Evolutionary conservation across 306 rosid genomes (phyloP), one percentile per base, ranked within the genome.

Genomic region (Cicer chorassanicum): DNA sequence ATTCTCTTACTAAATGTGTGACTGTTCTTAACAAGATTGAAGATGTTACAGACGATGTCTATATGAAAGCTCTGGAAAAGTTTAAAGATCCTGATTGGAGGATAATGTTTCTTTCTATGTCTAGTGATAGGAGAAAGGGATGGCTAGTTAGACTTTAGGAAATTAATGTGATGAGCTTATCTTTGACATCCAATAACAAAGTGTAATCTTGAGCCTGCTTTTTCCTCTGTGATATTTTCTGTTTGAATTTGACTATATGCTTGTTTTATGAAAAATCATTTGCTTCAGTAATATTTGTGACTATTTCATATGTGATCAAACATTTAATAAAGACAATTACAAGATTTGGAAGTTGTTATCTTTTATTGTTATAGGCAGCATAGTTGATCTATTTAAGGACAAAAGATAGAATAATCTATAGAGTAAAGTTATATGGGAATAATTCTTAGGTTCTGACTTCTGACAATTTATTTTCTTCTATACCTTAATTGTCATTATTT

Each of bases 401-500:
- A 19, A 19, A 19, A 19, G 21, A 19, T 19, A 19, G 21, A 19
- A 19, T 19, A 19, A 19, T 19, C 21, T 19, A 19, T 19, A 19
- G 21, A 19, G 21, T 19, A 1, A 19, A 19, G 21, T 19, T 19
- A 19, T 19, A 19, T 19, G 21, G 21, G 21, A 19, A 19, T 19
- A 19, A 53, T 16, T 53, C 29, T 14, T 55, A 2, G 38, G 36
- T 9, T 53, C 59, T 15, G 34, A 18, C 12, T 55, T 55, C 7
- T 55, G 61, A 8, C n/a, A 19, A 4, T 55, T 19, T 19, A 55
- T 55, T 55, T 72, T 19, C 36, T 57, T 8, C 36, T 50, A 53
- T 15, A 16, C 65, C 16, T 63, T 12, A 14, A 63, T 34, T 79
- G 36, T 70, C 8, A 41, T 10, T 72, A 42, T 11, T 62, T 19